phyloP scores from a whole-genome alignment of 176 grass and related monocot genomes.

The Eleusine indica region DNA sequence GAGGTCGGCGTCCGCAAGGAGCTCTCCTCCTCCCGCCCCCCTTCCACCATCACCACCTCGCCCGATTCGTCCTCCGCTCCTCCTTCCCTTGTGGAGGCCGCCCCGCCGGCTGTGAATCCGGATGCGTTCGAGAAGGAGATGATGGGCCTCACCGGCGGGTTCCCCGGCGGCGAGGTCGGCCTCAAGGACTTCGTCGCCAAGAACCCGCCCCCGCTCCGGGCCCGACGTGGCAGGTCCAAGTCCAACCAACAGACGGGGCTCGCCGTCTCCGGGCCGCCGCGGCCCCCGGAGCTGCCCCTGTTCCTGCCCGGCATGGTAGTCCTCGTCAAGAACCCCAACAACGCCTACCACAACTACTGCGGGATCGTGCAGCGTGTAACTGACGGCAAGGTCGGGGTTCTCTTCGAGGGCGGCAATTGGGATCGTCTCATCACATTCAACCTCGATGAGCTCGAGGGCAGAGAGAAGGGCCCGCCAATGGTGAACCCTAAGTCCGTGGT shows the following conservation, averaged over 20 bases:
- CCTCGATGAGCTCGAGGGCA: slow-evolving; percentile 74
- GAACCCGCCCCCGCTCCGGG: slow-evolving; percentile 59
- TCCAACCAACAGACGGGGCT: neutral
- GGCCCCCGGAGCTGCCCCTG: slow-evolving; percentile 68
- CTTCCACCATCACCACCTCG: neutral
- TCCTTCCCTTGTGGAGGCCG: neutral
- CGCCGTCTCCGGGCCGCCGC: slow-evolving; percentile 41
- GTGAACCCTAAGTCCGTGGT: slow-evolving; percentile 84
- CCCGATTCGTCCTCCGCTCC: neutral
- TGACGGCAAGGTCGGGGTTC: slow-evolving; percentile 82
- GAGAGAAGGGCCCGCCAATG: slow-evolving; percentile 93
- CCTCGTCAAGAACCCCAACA: slow-evolving; percentile 75
- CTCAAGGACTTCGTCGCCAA: slow-evolving; percentile 73
- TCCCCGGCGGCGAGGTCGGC: slow-evolving; percentile 85
- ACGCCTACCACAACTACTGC: slow-evolving; percentile 78
- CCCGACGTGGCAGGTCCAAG: neutral
- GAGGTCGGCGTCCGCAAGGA: slow-evolving; percentile 66
- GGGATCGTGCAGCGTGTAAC: slow-evolving; percentile 83
- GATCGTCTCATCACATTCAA: slow-evolving; percentile 82
- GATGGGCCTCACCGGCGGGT: slow-evolving; percentile 83
- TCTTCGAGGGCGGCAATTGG: slow-evolving; percentile 91
- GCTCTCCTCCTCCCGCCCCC: slow-evolving; percentile 28
- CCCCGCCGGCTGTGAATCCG: slow-evolving; percentile 7
- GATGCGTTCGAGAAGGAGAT: slow-evolving; percentile 89
- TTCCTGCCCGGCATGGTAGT: slow-evolving; percentile 89